These are phyloP conservation scores for Elaeis guineensis DNA, from an alignment of 176 grass and related monocot genomes.

Conservation along the genomic window DNA sequence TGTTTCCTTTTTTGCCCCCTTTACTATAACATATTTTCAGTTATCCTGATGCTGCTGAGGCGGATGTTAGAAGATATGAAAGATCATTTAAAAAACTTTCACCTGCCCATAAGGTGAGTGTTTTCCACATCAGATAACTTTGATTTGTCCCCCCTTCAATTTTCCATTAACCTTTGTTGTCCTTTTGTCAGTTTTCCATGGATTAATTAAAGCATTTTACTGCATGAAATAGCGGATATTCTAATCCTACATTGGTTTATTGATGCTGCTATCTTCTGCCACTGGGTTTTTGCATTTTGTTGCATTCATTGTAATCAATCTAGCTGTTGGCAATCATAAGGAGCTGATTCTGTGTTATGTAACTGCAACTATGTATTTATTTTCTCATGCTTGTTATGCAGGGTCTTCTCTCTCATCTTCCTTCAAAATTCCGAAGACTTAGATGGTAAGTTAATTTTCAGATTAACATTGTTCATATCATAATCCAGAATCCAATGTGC, in stretches of 20 bases:
- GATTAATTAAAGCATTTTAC: too few relatives aligned
- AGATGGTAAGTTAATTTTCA: slow-evolving; percentile 56
- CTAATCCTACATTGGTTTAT: too few relatives aligned
- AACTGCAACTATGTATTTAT: too few relatives aligned
- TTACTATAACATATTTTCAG: slow-evolving; percentile 33
- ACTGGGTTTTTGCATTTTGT: too few relatives aligned
- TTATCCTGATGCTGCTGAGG: slow-evolving; percentile 80
- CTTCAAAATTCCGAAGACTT: slow-evolving; percentile 66
- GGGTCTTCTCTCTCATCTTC: slow-evolving; percentile 90
- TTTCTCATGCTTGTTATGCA: slow-evolving; percentile 21
- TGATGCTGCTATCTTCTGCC: too few relatives aligned
- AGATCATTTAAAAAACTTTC: slow-evolving; percentile 85
- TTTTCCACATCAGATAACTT: slow-evolving; percentile 8
- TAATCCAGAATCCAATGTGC: slow-evolving; percentile 6
- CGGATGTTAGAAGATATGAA: slow-evolving; percentile 70
- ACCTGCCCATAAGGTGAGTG: slow-evolving; percentile 68
- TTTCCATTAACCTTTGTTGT: slow-evolving; percentile 4
- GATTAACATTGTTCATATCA: neutral
- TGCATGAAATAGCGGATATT: too few relatives aligned
- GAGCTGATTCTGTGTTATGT: too few relatives aligned
- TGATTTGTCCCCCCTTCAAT: slow-evolving; percentile 1
- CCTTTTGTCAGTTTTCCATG: neutral
- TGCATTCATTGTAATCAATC: too few relatives aligned
- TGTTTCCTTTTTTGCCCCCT: neutral
- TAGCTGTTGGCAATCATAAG: too few relatives aligned